Evolutionary conservation across 2,329 filamentous ascomycete species (phyloP).

Genomic region (Aspergillus sp.): DNA sequence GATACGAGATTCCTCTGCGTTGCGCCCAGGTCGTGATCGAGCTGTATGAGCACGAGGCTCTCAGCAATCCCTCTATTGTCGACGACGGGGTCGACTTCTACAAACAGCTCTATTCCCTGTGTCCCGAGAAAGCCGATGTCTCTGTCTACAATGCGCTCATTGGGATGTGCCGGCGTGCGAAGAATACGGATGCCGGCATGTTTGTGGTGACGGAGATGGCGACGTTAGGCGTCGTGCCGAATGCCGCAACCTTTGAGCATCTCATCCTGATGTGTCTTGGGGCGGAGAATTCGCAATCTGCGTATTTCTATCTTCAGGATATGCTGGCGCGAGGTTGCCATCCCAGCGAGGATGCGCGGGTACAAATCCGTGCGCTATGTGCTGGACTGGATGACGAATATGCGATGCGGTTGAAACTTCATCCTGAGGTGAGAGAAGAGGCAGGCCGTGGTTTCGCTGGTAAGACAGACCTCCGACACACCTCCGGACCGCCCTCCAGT

Average conservation of each 20-base stretch:
- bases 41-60: constrained; percentile 44
- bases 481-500: background rate
- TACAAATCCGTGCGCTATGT: constrained; percentile 30
- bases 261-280: constrained; percentile 58
- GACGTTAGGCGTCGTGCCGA: constrained; percentile 53
- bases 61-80: constrained; percentile 36
- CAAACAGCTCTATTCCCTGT: constrained; percentile 58
- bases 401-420: constrained; percentile 29
- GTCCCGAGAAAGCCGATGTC: constrained; percentile 41
- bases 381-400: constrained; percentile 27
- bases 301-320: constrained; percentile 39
- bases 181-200: constrained; percentile 56
- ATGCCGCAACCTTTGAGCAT: constrained; percentile 61
- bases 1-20: constrained; percentile 50
- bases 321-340: constrained; percentile 29
- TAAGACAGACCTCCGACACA: background rate
- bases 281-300: constrained; percentile 33
- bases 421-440: constrained; percentile 25
- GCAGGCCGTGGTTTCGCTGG: constrained; percentile 1
- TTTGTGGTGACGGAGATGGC: constrained; percentile 64
- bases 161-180: constrained; percentile 45
- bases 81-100: constrained; percentile 59
- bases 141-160: constrained; percentile 62
- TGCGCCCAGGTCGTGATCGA: constrained; percentile 52
- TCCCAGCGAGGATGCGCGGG: constrained; percentile 23